Percentiles rank a stretch among this genome's conserved stretches.
These are phyloP conservation scores for Phalaenopsis hybrid DNA, from an alignment of 116 monocot genomes.

Conservation along the genomic window DNA sequence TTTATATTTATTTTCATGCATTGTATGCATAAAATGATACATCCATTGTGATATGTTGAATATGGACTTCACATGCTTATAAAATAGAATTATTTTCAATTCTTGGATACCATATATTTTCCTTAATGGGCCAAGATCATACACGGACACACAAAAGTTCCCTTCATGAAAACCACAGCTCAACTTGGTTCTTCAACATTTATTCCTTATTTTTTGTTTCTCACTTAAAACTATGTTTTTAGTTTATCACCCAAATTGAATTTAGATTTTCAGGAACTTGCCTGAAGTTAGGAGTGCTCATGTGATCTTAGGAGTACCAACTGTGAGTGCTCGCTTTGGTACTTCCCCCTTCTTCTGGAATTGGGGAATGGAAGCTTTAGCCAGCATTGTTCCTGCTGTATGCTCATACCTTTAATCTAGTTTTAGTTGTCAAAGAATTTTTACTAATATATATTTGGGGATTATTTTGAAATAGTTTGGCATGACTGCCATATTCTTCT, in stretches of 20 bases:
- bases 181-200: neutral
- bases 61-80: neutral
- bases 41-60: neutral
- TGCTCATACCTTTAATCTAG: slow-evolving; percentile 7
- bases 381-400: slow-evolving; percentile 72
- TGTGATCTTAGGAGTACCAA: slow-evolving; percentile 87
- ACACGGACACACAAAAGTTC: neutral
- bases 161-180: neutral
- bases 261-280: slow-evolving; percentile 51
- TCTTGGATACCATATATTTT: neutral
- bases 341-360: slow-evolving; percentile 96
- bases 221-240: neutral
- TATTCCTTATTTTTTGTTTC: neutral
- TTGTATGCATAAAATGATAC: neutral
- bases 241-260: neutral
- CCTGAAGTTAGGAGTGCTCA: slow-evolving; percentile 82
- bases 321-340: slow-evolving; percentile 94
- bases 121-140: neutral
- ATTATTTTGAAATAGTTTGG: neutral
- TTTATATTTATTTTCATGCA: neutral
- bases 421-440: neutral
- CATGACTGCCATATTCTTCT: neutral
- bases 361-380: slow-evolving; percentile 80
- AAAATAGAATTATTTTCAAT: neutral
- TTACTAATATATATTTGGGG: neutral